Base-by-base conservation (phyloP, 306 rosid species). In the Boehmeria nivea region DNA sequence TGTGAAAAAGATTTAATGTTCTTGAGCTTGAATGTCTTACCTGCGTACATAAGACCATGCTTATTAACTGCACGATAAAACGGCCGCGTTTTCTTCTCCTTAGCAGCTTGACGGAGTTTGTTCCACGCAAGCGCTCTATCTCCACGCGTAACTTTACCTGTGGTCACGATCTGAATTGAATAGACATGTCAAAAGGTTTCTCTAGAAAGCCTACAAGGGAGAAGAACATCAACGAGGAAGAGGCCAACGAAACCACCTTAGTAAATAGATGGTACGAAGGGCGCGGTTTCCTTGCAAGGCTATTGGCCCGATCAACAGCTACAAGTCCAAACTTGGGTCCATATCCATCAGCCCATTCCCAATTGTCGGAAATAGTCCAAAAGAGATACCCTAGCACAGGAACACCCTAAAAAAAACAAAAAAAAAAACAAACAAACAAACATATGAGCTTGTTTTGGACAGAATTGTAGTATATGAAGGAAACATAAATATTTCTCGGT, bases 311-410 rank as follows among this genome's bases (percentile, higher is more conserved):
- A 66, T 91, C 95, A 80, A 91, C 96, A 37, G 93, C 96, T 57
- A 91, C 96, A 63, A 87, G 96, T 58, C 99, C 99, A 69, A 91
- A 91, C 78, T 87, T 91, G 59, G 99, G 99, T 69, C 99, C 99
- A 70, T 91, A 87, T 37, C 99, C 96, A 81, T 87, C 99, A 36
- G 99, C 99, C 99, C 96, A 91, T 68, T 91, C 99, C 96, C 96
- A 87, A 68, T 91, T 91, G 70, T 87, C 99, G 71, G 93, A 87
- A 64, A 82, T 84, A 64, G 93, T 91, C 99, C 99, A 91, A 70
- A 91, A 91, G 54, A 87, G 59, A 53, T 76, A 80, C 10, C 79
- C 85, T 38, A 75, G 42, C 54, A 72, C 79, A 50, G 64, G 89
- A 27, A 91, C 96, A 60, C 99, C 99, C 96, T 91, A 71, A 59